These are phyloP conservation scores for Fusarium musae DNA, from an alignment of 2,329 filamentous ascomycete genomes.

Conservation along the genomic window DNA sequence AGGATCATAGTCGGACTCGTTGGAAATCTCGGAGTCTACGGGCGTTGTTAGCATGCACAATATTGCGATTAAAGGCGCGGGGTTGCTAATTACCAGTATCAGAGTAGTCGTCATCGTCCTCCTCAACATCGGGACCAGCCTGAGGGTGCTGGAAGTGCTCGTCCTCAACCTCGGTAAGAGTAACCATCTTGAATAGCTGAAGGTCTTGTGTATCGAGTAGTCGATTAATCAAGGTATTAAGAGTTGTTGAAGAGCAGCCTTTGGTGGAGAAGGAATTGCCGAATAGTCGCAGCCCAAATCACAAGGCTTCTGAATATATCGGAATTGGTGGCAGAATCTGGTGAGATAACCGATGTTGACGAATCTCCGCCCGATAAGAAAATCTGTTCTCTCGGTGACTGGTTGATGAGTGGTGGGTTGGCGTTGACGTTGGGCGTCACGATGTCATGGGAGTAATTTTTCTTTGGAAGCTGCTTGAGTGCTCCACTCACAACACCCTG, in stretches of 20 bases:
- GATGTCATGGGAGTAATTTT: conserved; percentile 44
- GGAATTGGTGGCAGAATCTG: neutral
- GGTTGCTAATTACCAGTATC: conserved; percentile 78
- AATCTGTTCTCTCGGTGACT: conserved; percentile 30
- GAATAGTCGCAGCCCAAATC: neutral
- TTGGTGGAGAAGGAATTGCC: neutral
- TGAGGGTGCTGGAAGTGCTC: conserved; percentile 87
- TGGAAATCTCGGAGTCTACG: conserved; percentile 86
- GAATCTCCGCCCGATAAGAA: conserved; percentile 20
- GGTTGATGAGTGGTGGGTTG: conserved; percentile 22
- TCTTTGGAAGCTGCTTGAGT: conserved; percentile 34
- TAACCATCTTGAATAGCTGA: conserved; percentile 77
- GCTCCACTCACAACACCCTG: conserved; percentile 9
- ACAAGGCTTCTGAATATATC: neutral
- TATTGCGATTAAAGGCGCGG: conserved; percentile 6
- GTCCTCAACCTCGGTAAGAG: conserved; percentile 95
- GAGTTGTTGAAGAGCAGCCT: conserved; percentile 20
- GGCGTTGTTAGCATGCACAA: conserved; percentile 2
- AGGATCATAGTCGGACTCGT: conserved; percentile 77
- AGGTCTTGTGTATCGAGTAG: neutral
- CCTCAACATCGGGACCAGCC: conserved; percentile 79
- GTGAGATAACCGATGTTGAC: neutral
- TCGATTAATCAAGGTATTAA: conserved; percentile 15
- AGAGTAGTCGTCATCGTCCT: conserved; percentile 94
- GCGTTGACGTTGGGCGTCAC: conserved; percentile 42